phyloP scores from a whole-genome alignment of 331 rosid genomes.

The Malus hybrid region DNA sequence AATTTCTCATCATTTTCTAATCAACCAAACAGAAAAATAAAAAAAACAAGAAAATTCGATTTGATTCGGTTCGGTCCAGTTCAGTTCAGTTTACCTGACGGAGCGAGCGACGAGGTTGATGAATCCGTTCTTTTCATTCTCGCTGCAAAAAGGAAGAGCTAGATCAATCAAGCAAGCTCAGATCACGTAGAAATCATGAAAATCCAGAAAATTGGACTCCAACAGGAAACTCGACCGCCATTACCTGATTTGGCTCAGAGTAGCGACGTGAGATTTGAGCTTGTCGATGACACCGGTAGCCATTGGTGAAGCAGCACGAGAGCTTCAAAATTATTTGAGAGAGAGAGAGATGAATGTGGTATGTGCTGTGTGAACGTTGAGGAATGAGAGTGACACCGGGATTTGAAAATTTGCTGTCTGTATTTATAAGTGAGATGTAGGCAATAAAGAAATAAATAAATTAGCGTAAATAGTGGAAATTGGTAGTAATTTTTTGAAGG shows the following conservation, averaged over 20 bases:
- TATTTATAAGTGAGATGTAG: not conserved
- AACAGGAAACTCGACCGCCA: not conserved
- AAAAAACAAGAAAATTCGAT: not conserved
- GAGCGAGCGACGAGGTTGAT: conserved; percentile 83
- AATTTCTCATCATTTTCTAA: not conserved
- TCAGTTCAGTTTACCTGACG: conserved; percentile 49
- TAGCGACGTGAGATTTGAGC: conserved; percentile 59
- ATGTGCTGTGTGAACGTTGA: not conserved
- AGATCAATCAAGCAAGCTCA: conserved; percentile 2
- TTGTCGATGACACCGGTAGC: conserved; percentile 51
- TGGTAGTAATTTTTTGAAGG: not conserved
- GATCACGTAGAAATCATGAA: not conserved
- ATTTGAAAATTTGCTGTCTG: not conserved
- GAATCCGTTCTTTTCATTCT: conserved; percentile 81
- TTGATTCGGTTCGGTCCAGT: not conserved
- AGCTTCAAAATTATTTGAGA: conserved; percentile 1
- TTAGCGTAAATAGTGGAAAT: not conserved
- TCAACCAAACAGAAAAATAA: not conserved
- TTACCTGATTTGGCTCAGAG: conserved; percentile 67
- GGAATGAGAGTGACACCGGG: not conserved
- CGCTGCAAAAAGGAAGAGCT: conserved; percentile 33
- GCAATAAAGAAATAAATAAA: no score
- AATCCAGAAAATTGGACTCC: not conserved
- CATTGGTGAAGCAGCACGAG: conserved; percentile 22
- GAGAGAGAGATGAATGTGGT: not conserved